These are phyloP conservation scores for Thalassia testudinum DNA, from an alignment of 116 monocot genomes.

Conservation along the genomic window DNA sequence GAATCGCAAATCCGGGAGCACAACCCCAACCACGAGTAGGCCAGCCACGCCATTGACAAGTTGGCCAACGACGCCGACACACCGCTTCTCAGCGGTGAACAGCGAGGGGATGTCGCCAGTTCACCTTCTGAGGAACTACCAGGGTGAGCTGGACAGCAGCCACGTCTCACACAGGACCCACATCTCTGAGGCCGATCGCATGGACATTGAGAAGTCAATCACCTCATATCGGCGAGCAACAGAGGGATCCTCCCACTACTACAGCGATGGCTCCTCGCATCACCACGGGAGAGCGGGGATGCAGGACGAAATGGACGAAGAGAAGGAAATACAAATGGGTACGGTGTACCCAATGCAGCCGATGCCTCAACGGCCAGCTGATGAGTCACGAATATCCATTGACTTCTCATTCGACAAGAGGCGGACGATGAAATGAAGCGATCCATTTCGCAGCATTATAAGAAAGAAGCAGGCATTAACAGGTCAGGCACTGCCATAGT, in stretches of 20 bases:
- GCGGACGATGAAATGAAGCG: not conserved
- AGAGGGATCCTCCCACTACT: conserved; percentile 4
- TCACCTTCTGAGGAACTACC: conserved; percentile 7
- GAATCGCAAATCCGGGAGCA: conserved; percentile 12
- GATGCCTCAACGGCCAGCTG: not conserved
- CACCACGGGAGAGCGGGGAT: not conserved
- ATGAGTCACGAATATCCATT: not conserved
- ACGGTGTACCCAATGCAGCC: not conserved
- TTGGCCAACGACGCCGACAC: conserved; percentile 4
- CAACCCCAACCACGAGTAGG: conserved; percentile 8
- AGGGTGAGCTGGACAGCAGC: conserved; percentile 3
- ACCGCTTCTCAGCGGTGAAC: conserved; percentile 11
- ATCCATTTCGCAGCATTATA: too few species aligned
- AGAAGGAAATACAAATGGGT: not conserved
- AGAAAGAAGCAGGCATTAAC: too few species aligned
- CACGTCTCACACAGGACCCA: conserved; percentile 2
- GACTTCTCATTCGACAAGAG: conserved; percentile 17
- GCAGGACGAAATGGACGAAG: not conserved
- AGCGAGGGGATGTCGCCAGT: conserved; percentile 8
- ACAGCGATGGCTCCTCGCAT: conserved; percentile 3
- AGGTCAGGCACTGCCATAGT: too few species aligned
- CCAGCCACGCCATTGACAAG: conserved; percentile 7
- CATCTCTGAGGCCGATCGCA: conserved; percentile 2
- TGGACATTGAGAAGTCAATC: not conserved
- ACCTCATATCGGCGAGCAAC: not conserved